Evolutionary conservation across 2,329 filamentous ascomycete species (phyloP).

Genomic region (Pseudocercospora musae): DNA sequence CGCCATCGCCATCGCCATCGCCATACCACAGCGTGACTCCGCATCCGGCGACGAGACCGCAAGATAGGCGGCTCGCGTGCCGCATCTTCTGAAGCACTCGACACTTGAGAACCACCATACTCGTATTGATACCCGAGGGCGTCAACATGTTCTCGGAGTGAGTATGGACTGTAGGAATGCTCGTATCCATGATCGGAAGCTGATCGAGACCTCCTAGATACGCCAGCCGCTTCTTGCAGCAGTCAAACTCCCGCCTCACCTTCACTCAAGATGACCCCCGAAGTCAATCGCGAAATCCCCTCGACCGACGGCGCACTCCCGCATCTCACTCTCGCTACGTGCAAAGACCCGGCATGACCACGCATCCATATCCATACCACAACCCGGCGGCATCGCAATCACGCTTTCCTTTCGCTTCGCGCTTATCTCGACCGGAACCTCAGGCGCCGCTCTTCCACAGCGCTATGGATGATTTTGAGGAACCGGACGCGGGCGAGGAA

Average conservation of each 20-base stretch:
- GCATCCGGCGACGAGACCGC: neutral
- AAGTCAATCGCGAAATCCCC: conserved; percentile 46
- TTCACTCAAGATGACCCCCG: conserved; percentile 49
- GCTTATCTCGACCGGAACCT: conserved; percentile 61
- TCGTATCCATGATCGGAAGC: neutral
- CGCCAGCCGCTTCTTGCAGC: conserved; percentile 92
- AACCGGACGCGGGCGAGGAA: conserved; percentile 68
- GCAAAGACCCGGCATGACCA: conserved; percentile 55
- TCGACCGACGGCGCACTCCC: conserved; percentile 43
- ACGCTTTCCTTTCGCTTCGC: conserved; percentile 75
- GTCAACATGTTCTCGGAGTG: conserved; percentile 79
- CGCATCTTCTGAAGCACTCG: neutral
- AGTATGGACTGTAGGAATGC: conserved; percentile 35
- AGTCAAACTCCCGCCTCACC: conserved; percentile 88
- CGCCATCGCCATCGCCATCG: too few species aligned
- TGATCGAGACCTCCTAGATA: conserved; percentile 52
- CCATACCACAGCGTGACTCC: neutral
- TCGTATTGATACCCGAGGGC: neutral
- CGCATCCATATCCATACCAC: conserved; percentile 79
- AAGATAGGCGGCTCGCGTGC: neutral
- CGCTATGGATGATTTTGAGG: conserved; percentile 81
- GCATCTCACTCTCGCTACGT: conserved; percentile 48
- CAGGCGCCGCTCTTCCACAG: conserved; percentile 95
- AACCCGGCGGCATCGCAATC: conserved; percentile 65
- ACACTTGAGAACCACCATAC: neutral